Percentiles rank a stretch among this genome's conserved stretches.
These are phyloP conservation scores for Cardamine resedifolia DNA, from an alignment of 345 rosid species.

Conservation along the genomic window DNA sequence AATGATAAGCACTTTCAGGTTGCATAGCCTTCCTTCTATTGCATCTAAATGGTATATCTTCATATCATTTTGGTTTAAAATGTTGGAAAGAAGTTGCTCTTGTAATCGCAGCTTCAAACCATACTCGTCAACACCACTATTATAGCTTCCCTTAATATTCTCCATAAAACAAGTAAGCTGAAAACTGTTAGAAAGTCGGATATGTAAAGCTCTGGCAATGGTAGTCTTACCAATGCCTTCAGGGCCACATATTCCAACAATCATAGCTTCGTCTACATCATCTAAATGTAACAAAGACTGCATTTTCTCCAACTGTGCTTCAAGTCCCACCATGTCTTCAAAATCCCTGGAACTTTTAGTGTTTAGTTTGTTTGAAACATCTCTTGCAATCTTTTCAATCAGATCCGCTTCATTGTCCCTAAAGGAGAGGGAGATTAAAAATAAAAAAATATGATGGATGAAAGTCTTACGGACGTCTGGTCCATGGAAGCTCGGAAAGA, in stretches of 20 bases:
- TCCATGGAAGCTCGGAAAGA: background rate
- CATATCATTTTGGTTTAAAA: background rate
- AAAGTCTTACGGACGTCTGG: background rate
- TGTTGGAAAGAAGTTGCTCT: background rate
- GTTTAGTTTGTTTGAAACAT: background rate
- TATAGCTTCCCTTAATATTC: background rate
- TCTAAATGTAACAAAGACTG: slow-evolving; percentile 11
- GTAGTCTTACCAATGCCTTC: slow-evolving; percentile 9
- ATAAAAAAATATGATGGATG: no score
- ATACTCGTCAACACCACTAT: background rate
- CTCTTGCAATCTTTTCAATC: background rate
- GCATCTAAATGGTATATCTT: background rate
- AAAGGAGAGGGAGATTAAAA: background rate
- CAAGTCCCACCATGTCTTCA: slow-evolving; percentile 3
- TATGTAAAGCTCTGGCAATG: background rate
- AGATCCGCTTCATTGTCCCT: background rate
- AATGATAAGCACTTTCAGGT: background rate
- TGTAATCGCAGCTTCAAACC: background rate
- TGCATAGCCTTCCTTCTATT: background rate
- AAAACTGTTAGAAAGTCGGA: background rate
- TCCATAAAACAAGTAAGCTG: slow-evolving; percentile 2
- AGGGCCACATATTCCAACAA: slow-evolving; percentile 1
- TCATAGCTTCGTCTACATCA: background rate
- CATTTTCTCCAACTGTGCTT: background rate
- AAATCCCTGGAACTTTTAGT: background rate